Percentiles rank a stretch among this genome's conserved stretches.
phyloP scores from a whole-genome alignment of 2,329 filamentous ascomycete species.

The Tolypocladium sp. region DNA sequence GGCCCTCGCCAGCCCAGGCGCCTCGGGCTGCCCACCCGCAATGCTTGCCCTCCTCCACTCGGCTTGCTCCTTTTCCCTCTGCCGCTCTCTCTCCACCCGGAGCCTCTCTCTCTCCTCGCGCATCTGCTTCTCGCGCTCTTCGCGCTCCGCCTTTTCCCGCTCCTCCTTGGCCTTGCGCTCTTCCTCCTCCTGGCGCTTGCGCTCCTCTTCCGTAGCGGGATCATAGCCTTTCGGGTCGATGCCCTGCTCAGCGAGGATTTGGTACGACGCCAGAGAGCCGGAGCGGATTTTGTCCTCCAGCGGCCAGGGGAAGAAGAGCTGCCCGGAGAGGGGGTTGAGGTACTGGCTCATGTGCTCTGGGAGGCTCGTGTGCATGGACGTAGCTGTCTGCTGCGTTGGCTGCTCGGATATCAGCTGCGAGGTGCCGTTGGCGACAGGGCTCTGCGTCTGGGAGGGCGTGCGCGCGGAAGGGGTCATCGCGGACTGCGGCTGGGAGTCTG shows the following conservation, averaged over 20 bases:
- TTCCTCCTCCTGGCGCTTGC: constrained; percentile 41
- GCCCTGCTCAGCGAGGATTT: constrained; percentile 52
- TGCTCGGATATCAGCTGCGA: constrained; percentile 17
- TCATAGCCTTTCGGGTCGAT: constrained; percentile 53
- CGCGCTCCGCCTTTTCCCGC: constrained; percentile 33
- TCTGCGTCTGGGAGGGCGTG: constrained; percentile 24
- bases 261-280: constrained; percentile 57
- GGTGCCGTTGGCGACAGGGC: constrained; percentile 23
- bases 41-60: constrained; percentile 31
- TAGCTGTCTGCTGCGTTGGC: constrained; percentile 22
- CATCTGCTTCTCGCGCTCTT: constrained; percentile 32
- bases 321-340: constrained; percentile 46
- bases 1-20: constrained; percentile 14
- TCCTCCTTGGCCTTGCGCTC: constrained; percentile 37
- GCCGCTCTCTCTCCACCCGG: constrained; percentile 32
- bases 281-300: constrained; percentile 57
- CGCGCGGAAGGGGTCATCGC: constrained; percentile 21
- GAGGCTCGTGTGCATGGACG: constrained; percentile 29
- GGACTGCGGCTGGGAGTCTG: constrained; percentile 18
- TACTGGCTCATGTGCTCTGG: constrained; percentile 39
- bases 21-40: constrained; percentile 13
- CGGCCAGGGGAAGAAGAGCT: constrained; percentile 71
- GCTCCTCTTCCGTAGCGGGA: constrained; percentile 44
- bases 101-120: constrained; percentile 28
- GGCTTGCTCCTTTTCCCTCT: constrained; percentile 31